phyloP scores from a whole-genome alignment of 192 early-diverging fungal species.

The Radiomyces spectabilis region DNA sequence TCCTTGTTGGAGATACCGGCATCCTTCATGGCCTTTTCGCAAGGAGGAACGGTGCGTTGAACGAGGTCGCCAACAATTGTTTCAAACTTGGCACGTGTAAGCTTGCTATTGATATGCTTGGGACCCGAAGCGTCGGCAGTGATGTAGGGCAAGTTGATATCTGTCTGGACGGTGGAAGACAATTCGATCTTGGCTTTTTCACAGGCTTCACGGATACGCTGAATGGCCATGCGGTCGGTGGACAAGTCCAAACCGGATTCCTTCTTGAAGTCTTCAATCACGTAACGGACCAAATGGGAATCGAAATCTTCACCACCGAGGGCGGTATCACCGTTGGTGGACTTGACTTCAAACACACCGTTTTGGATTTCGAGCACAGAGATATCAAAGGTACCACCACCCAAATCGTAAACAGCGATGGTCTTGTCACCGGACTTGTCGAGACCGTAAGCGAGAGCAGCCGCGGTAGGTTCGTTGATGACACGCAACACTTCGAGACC shows the following conservation, averaged over 20 bases:
- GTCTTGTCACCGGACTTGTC: constrained; percentile 83
- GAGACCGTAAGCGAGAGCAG: constrained; percentile 87
- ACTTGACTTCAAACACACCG: constrained; percentile 98
- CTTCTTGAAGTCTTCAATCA: constrained; percentile 89
- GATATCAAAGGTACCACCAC: constrained; percentile 99
- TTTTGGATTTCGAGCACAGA: constrained; percentile 97
- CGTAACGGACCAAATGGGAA: constrained; percentile 62
- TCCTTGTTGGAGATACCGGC: constrained; percentile 75
- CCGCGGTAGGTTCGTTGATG: constrained; percentile 95
- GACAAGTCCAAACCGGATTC: constrained; percentile 80
- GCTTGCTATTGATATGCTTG: constrained; percentile 96
- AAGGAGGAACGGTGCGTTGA: constrained; percentile 85
- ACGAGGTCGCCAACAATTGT: constrained; percentile 71
- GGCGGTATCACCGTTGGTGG: constrained; percentile 94
- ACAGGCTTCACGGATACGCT: constrained; percentile 96
- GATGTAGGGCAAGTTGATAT: constrained; percentile 97
- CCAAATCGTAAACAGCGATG: constrained; percentile 95
- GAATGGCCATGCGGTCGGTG: constrained; percentile 92
- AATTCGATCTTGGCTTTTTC: constrained; percentile 99
- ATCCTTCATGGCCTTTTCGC: constrained; percentile 96
- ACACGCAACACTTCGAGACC: constrained; percentile 87
- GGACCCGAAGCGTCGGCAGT: constrained; percentile 82
- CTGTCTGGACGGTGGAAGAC: constrained; percentile 88
- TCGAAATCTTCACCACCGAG: constrained; percentile 77
- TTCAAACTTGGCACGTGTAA: constrained; percentile 90